These are phyloP conservation scores for Hirsutella rhossiliensis DNA, from an alignment of 2,329 filamentous ascomycete genomes.

Conservation along the genomic window DNA sequence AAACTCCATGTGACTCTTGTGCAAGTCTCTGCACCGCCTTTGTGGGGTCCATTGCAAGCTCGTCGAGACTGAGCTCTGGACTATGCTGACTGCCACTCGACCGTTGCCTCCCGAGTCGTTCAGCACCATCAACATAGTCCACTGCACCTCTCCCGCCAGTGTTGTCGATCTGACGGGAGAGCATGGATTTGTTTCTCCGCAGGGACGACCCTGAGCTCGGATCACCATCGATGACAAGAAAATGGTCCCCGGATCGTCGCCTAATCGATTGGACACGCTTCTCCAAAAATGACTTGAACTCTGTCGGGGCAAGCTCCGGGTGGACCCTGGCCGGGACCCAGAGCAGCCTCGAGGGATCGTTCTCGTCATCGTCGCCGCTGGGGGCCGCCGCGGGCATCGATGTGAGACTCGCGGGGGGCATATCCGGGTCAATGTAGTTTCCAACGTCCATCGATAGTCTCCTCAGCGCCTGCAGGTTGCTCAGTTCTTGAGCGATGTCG, in stretches of 20 bases:
- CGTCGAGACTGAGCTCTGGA: constrained; percentile 61
- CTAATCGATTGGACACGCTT: constrained; percentile 85
- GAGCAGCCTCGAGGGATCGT: constrained; percentile 77
- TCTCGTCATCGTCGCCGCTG: constrained; percentile 64
- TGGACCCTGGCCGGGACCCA: constrained; percentile 95
- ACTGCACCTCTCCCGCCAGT: constrained; percentile 43
- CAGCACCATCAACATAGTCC: constrained; percentile 73
- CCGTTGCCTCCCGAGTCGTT: constrained; percentile 61
- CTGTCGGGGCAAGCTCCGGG: constrained; percentile 85
- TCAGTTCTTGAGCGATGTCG: constrained; percentile 83
- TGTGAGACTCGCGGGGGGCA: constrained; percentile 56
- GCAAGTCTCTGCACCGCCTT: constrained; percentile 58
- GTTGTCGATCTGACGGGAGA: constrained; percentile 81
- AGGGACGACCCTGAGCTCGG: constrained; percentile 47
- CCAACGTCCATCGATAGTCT: constrained; percentile 91
- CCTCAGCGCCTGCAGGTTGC: constrained; percentile 79
- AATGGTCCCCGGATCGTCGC: constrained; percentile 64
- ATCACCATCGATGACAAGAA: constrained; percentile 43
- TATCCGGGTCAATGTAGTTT: constrained; percentile 60
- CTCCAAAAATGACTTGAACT: constrained; percentile 94
- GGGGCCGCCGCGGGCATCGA: constrained; percentile 64
- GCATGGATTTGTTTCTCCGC: constrained; percentile 85
- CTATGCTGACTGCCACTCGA: constrained; percentile 42
- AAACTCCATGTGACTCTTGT: constrained; percentile 38
- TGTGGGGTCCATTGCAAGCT: constrained; percentile 69